Percentiles rank a stretch among this genome's conserved stretches.
Evolutionary conservation across 2,329 filamentous ascomycete genomes (phyloP).

Genomic region (Aspergillus costaricaensis): DNA sequence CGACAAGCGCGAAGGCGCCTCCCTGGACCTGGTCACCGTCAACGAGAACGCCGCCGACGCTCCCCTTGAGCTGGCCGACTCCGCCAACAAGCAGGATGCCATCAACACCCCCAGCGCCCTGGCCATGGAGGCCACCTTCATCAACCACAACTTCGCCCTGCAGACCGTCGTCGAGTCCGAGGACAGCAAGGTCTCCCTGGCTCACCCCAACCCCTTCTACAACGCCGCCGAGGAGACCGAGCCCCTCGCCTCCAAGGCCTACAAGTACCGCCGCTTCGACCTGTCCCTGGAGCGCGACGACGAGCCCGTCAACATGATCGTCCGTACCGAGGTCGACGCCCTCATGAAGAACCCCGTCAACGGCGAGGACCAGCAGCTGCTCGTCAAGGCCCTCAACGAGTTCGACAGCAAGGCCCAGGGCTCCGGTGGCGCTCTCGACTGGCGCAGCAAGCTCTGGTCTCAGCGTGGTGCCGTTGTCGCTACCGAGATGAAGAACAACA

Average conservation of each 20-base stretch:
- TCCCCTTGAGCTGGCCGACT: conserved; percentile 82
- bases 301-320: conserved; percentile 87
- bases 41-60: conserved; percentile 98
- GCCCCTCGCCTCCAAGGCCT: conserved; percentile 90
- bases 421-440: conserved; percentile 91
- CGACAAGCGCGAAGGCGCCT: conserved; percentile 95
- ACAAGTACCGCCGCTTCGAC: conserved; percentile 98
- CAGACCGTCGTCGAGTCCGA: conserved; percentile 88
- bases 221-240: conserved; percentile 90
- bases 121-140: conserved; percentile 96
- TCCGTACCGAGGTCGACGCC: conserved; percentile 92
- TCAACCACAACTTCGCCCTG: conserved; percentile 99
- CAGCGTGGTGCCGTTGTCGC: conserved; percentile 96
- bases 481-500: conserved; percentile 99
- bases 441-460: conserved; percentile 89
- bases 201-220: conserved; percentile 95
- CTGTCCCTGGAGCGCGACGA: conserved; percentile 87
- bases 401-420: conserved; percentile 98
- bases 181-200: conserved; percentile 76
- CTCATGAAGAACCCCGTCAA: conserved; percentile 92
- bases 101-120: conserved; percentile 94
- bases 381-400: conserved; percentile 96
- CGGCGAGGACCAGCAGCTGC: conserved; percentile 87
- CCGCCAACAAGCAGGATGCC: conserved; percentile 72
- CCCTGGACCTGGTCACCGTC: conserved; percentile 95